Evolutionary conservation across 2,329 filamentous ascomycete genomes (phyloP).

Genomic region (Laburnicola sp.): DNA sequence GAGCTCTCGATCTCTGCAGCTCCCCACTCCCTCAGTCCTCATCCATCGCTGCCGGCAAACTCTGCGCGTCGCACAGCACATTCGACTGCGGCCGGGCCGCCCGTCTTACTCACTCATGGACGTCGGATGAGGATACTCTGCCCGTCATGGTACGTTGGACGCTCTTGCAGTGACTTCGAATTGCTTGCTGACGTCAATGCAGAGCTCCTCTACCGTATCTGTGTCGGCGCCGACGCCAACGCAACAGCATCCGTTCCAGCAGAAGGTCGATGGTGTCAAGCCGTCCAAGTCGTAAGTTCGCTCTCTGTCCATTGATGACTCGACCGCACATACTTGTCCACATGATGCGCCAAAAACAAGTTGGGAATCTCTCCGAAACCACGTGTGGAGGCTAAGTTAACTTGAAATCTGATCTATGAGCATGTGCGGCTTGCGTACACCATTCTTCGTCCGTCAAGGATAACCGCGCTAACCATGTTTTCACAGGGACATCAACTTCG

Average conservation of each 20-base stretch:
- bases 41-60: conserved; percentile 30
- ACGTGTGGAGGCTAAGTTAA: conserved; percentile 88
- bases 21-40: conserved; percentile 23
- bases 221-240: conserved; percentile 73
- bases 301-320: conserved; percentile 4
- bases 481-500: conserved; percentile 84
- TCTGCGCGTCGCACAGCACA: conserved; percentile 32
- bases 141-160: conserved; percentile 40
- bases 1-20: conserved; percentile 31
- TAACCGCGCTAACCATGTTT: conserved; percentile 29
- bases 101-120: conserved; percentile 38
- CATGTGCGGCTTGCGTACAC: conserved; percentile 20
- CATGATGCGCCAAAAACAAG: conserved; percentile 85
- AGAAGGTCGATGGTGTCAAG: conserved; percentile 80
- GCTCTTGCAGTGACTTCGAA: background rate
- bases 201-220: conserved; percentile 69
- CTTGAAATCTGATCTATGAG: conserved; percentile 68
- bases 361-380: conserved; percentile 99
- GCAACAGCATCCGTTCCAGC: conserved; percentile 71
- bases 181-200: conserved; percentile 17
- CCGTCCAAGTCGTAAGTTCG: conserved; percentile 81
- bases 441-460: conserved; percentile 9
- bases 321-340: conserved; percentile 33
- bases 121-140: conserved; percentile 38
- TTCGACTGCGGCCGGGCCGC: conserved; percentile 41